Evolutionary conservation across 2,329 filamentous ascomycete genomes (phyloP).

Genomic region (Ophiostoma sp.): DNA sequence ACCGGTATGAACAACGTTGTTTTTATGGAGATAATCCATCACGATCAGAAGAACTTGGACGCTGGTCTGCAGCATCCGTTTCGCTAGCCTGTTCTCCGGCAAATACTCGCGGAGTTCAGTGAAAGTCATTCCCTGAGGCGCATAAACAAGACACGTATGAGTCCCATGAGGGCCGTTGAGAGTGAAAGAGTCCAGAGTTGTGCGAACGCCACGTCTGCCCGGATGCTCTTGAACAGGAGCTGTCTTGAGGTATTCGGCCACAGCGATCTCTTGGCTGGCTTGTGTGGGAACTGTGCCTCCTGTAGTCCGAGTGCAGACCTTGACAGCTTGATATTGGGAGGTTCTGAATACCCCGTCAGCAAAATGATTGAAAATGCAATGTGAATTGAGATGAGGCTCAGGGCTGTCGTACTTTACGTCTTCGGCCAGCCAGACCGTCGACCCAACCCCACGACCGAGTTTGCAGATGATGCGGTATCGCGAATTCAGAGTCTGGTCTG

Average conservation of each 20-base stretch:
- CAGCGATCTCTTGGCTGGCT: constrained; percentile 10
- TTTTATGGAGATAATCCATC: constrained; percentile 4
- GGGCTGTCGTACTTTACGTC: constrained; percentile 9
- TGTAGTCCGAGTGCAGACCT: constrained; percentile 9
- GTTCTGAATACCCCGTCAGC: constrained; percentile 1
- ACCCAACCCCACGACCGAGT: constrained; percentile 10
- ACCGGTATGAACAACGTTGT: constrained; percentile 6
- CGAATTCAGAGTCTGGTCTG: neutral
- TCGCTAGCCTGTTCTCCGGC: neutral
- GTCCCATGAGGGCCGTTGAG: constrained; percentile 6
- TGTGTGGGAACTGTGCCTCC: constrained; percentile 2
- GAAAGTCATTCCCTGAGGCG: constrained; percentile 9
- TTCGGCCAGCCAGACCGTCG: constrained; percentile 7
- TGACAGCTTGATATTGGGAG: constrained; percentile 3
- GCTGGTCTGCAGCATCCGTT: constrained; percentile 3
- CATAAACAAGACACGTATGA: constrained; percentile 9
- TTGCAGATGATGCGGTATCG: constrained; percentile 11
- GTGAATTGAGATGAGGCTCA: constrained; percentile 1
- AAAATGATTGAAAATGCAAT: neutral
- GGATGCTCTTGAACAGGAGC: constrained; percentile 7
- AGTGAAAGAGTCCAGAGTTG: constrained; percentile 7
- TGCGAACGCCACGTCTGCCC: constrained; percentile 5
- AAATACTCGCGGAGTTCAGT: constrained; percentile 10
- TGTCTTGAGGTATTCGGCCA: neutral
- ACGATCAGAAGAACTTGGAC: constrained; percentile 2